phyloP scores from a whole-genome alignment of 768 basidiomycete species.

The Tricholoma flavovirens region DNA sequence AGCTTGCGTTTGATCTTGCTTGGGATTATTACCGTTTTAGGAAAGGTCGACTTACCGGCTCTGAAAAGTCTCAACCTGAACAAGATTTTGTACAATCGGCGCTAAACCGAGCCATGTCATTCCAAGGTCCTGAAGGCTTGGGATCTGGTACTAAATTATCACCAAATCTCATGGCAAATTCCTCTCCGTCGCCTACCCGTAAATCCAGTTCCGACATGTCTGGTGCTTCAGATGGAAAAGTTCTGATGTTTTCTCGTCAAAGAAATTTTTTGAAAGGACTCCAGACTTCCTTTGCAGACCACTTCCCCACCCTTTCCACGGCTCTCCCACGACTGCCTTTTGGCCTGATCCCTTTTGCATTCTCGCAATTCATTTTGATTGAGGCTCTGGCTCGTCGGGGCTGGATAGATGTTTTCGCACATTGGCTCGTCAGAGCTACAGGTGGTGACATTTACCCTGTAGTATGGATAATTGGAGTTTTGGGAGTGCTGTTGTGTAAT shows the following conservation, averaged over 20 bases:
- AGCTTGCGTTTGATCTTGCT: slow-evolving; percentile 62
- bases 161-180: neutral
- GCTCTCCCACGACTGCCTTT: slow-evolving; percentile 71
- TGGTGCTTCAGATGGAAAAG: neutral
- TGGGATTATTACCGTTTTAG: slow-evolving; percentile 51
- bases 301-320: slow-evolving; percentile 70
- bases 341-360: slow-evolving; percentile 84
- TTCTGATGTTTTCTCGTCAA: slow-evolving; percentile 16
- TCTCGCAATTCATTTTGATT: slow-evolving; percentile 93
- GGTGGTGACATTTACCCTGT: slow-evolving; percentile 15
- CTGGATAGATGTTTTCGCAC: slow-evolving; percentile 88
- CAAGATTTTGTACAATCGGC: slow-evolving; percentile 22
- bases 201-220: neutral
- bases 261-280: slow-evolving; percentile 5
- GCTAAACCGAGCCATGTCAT: slow-evolving; percentile 24
- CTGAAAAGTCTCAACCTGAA: slow-evolving; percentile 3
- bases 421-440: slow-evolving; percentile 18
- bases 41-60: slow-evolving; percentile 3
- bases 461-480: slow-evolving; percentile 19
- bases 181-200: slow-evolving; percentile 5
- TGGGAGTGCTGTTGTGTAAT: slow-evolving; percentile 21
- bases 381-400: slow-evolving; percentile 77
- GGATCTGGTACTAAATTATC: slow-evolving; percentile 12
- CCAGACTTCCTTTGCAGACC: slow-evolving; percentile 19
- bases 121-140: too few relatives aligned